Conservation (phyloP, 176 grass and related monocot genomes). For the Carex scoparia region DNA sequence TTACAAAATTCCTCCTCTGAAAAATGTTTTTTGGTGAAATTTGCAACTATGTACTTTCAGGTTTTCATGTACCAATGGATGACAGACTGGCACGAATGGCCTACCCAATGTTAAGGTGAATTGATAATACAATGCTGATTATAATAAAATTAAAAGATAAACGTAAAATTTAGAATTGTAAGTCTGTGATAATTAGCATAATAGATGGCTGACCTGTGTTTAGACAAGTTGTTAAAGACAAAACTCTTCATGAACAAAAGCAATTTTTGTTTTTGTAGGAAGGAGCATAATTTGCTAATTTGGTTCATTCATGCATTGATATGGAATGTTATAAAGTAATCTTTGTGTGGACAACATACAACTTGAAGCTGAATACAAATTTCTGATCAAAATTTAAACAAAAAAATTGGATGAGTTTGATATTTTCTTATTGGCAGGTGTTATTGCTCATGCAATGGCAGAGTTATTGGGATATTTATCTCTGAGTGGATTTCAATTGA, state of each 20-base stretch:
- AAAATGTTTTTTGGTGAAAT: background rate
- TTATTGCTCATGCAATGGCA: background rate
- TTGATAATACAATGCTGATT: background rate
- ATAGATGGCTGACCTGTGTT: background rate
- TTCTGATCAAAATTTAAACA: background rate
- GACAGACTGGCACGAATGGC: background rate
- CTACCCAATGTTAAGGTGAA: background rate
- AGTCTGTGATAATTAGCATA: background rate
- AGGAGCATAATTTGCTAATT: background rate
- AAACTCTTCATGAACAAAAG: background rate
- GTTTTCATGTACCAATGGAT: background rate
- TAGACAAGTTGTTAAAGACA: background rate
- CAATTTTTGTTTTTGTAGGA: background rate
- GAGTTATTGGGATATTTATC: background rate
- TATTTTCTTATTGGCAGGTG: background rate
- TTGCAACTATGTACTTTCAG: background rate
- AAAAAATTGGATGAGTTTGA: background rate
- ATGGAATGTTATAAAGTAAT: background rate
- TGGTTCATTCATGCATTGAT: background rate
- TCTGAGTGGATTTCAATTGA: background rate
- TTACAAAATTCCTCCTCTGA: background rate
- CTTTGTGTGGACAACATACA: background rate
- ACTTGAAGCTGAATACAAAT: background rate
- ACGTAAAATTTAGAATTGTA: background rate
- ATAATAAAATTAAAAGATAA: background rate